Percentiles rank a stretch among this genome's conserved stretches.
These are phyloP conservation scores for Dioscorea cayenensis DNA, from an alignment of 116 monocot species.

Conservation along the genomic window DNA sequence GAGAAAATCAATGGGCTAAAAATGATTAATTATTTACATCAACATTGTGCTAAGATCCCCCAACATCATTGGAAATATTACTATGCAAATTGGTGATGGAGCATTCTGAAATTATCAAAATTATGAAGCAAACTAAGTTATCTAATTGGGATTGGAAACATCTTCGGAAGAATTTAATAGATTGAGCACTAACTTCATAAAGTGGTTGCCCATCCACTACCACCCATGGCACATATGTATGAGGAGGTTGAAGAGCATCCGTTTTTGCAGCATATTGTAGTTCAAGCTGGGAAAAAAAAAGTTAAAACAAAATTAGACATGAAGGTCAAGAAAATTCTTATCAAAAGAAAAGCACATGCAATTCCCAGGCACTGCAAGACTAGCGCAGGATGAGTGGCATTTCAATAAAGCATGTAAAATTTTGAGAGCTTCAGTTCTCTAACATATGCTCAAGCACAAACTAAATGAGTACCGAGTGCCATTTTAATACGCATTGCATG, in stretches of 20 bases:
- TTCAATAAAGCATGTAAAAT: too few species aligned
- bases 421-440: too few species aligned
- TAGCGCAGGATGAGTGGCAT: too few species aligned
- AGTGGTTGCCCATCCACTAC: slow-evolving; percentile 66
- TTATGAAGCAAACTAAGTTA: background rate
- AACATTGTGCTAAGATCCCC: background rate
- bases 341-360: too few species aligned
- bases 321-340: background rate
- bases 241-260: slow-evolving; percentile 72
- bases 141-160: background rate
- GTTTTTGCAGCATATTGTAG: slow-evolving; percentile 71
- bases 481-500: too few species aligned
- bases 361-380: too few species aligned
- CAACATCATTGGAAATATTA: background rate
- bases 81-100: too few species aligned
- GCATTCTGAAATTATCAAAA: background rate
- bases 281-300: slow-evolving; percentile 55
- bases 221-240: slow-evolving; percentile 83
- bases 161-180: background rate
- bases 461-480: too few species aligned
- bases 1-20: background rate
- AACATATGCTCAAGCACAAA: too few species aligned
- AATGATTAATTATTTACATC: background rate
- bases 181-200: slow-evolving; percentile 43
- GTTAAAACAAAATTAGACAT: background rate